phyloP scores from a whole-genome alignment of 805 yeast species.

The Myxozyma monticola region DNA sequence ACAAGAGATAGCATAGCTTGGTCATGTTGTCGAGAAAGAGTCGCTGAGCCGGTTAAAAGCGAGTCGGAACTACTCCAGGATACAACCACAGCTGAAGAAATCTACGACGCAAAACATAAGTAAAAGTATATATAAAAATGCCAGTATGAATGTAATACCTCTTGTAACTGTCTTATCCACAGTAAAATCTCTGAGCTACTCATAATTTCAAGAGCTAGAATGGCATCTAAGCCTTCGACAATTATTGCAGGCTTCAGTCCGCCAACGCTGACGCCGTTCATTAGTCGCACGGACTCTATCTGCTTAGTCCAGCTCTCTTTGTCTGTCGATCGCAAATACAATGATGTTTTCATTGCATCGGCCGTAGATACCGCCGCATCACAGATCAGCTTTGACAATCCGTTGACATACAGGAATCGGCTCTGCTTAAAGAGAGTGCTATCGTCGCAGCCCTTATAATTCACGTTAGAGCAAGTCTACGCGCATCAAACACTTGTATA shows the following conservation, averaged over 20 bases:
- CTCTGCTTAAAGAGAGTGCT: background rate
- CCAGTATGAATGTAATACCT: background rate
- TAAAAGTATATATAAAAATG: background rate
- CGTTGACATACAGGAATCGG: conserved; percentile 15
- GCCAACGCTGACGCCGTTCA: background rate
- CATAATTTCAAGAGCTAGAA: conserved; percentile 11
- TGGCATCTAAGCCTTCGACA: conserved; percentile 23
- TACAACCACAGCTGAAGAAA: background rate
- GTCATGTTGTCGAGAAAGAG: conserved; percentile 9
- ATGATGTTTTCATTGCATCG: background rate
- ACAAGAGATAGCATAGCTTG: conserved; percentile 1
- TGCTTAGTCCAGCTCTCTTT: conserved; percentile 9
- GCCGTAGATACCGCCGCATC: background rate
- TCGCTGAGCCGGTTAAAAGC: background rate
- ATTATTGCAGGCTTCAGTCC: conserved; percentile 3
- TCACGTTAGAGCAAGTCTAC: background rate
- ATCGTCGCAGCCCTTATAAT: conserved; percentile 17
- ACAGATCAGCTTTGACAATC: conserved; percentile 11
- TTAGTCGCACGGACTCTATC: background rate
- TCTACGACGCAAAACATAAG: background rate
- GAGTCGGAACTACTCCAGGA: background rate
- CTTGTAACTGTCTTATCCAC: conserved; percentile 11
- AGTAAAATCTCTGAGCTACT: conserved; percentile 2
- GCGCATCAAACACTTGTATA: background rate
- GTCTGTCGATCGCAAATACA: conserved; percentile 5